Base-by-base conservation (phyloP, 257 asterid species). In the Ligustrum vulgare region DNA sequence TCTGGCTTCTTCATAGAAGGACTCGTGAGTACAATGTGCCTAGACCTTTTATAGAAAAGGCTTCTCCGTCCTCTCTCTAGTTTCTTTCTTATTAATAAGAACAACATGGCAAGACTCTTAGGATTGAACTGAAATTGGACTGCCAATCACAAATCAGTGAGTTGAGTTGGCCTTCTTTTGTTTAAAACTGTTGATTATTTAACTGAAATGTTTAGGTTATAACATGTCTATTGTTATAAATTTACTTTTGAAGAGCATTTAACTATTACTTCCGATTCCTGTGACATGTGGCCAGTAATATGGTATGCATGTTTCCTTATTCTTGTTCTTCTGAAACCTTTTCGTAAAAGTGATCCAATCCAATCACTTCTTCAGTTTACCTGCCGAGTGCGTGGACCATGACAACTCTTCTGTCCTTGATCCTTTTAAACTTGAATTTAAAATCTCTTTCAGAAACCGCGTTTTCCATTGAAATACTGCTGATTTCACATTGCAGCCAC, bases 401-500 rank as follows among this genome's bases (percentile, higher is more conserved):
- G n/a, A 13, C 4, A 45, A 45, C 54, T n/a, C n/a, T 43, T 23
- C 28, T 71, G n/a, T 8, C 64, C 8, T 16, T 0, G 31, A 49
- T 43, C 25, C 39, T 16, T 51, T 32, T 15, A 25, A 43, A 28
- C 63, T 63, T 12, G 65, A 58, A 8, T 33, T 69, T 71, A 5
- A 33, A 20, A 67, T 41, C 31, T 37, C 22, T 13, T 39, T 34
- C 18, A n/a, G 10, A 8, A 23, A 10, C 2, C 6, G 13, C 41
- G 71, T 51, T 10, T 10, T 60, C 33, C 58, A 35, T 8, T 33
- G 23, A 45, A 41, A 33, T 7, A 23, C 35, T 72, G 66, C 31
- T 43, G 23, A 12, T 70, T 16, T 60, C 64, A 72, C 66, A 33
- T 72, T 81, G 67, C 86, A 83, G 90, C 76, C 83, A 32, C 87